A percentile compares a stretch with the other conserved stretches of the same genome.
Evolutionary conservation across 2,329 filamentous ascomycete genomes (phyloP).

Genomic region (Biscogniauxia sp.): DNA sequence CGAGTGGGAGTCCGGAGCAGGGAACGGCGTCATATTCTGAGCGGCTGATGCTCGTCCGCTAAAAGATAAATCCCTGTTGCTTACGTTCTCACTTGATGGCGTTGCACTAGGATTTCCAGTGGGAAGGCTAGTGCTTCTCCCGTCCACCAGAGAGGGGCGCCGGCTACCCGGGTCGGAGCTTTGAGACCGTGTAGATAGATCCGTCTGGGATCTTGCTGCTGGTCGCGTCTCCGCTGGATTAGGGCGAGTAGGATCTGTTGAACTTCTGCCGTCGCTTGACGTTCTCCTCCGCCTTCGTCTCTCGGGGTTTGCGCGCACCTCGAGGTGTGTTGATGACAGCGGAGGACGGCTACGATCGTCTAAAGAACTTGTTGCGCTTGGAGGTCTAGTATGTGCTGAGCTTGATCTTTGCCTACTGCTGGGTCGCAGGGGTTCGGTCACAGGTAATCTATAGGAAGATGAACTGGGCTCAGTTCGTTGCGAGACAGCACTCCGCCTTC

Average conservation of each 20-base stretch:
- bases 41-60: constrained; percentile 33
- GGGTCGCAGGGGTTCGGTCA: constrained; percentile 23
- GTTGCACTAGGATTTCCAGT: constrained; percentile 22
- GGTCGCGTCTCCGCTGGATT: constrained; percentile 44
- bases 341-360: constrained; percentile 55
- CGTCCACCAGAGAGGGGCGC: constrained; percentile 42
- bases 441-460: constrained; percentile 26
- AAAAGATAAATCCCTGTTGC: constrained; percentile 34
- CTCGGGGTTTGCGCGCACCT: constrained; percentile 47
- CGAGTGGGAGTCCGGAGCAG: constrained; percentile 16
- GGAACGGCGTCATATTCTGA: constrained; percentile 9
- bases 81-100: constrained; percentile 22
- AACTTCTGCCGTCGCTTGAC: constrained; percentile 53
- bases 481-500: constrained; percentile 43
- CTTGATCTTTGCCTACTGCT: constrained; percentile 30
- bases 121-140: constrained; percentile 40
- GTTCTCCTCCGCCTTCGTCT: constrained; percentile 46
- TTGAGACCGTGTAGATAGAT: constrained; percentile 50
- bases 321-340: constrained; percentile 46
- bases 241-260: constrained; percentile 47
- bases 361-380: constrained; percentile 40
- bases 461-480: constrained; percentile 33
- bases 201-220: constrained; percentile 63
- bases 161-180: constrained; percentile 36
- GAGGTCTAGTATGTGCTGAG: constrained; percentile 29